Evolutionary conservation across 345 rosid species (phyloP).

Genomic region (Populus davidiana): DNA sequence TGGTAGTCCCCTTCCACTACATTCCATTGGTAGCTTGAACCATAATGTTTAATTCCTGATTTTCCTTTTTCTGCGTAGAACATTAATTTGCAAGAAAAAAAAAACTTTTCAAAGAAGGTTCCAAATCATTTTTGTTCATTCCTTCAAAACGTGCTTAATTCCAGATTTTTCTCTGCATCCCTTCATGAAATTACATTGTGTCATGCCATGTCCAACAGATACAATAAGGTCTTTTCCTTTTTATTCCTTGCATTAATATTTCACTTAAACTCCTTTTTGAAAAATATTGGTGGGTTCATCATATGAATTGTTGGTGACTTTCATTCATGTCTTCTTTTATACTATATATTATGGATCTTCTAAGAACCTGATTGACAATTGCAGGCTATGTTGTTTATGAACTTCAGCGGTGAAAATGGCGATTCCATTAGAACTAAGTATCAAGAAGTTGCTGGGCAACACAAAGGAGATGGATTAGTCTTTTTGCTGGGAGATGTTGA

Average conservation of each 20-base stretch:
- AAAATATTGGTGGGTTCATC: neutral
- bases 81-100: neutral
- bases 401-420: constrained; percentile 52
- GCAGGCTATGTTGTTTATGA: constrained; percentile 86
- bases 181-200: neutral
- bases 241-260: neutral
- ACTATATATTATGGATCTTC: neutral
- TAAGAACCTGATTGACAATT: neutral
- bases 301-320: neutral
- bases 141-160: neutral
- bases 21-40: neutral
- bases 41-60: neutral
- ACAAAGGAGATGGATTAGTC: constrained; percentile 60
- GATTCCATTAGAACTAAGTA: constrained; percentile 64
- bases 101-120: neutral
- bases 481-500: constrained; percentile 92
- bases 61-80: neutral
- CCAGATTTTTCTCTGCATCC: neutral
- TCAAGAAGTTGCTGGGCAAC: constrained; percentile 67
- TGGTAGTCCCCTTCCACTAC: neutral
- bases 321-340: neutral
- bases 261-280: neutral
- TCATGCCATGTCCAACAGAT: neutral
- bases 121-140: neutral
- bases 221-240: neutral